Base-by-base conservation (phyloP, 805 yeast genomes). In the Debaryomyces hansenii region DNA sequence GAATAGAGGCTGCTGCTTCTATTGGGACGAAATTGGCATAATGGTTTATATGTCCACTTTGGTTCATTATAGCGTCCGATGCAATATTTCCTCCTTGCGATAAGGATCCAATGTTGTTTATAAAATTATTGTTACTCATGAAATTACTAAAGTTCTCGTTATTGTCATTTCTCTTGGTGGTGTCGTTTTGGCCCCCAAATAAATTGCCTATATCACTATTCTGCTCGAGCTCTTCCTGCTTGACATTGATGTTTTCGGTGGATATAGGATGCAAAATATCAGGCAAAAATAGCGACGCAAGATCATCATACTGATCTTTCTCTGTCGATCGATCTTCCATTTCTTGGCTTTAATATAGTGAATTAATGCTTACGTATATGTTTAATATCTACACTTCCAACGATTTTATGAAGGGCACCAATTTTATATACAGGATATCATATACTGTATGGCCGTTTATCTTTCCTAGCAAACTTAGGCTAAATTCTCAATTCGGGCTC, bases 251-350 rank as follows among this genome's bases (percentile, higher is more conserved):
- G 6, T 37, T 37, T 1, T 37, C 29, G 9, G 44, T 35, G 5
- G 44, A 18, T 10, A 51, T 18, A 3, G 56, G 57, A 42, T 67
- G 69, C 20, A 70, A 57, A 33, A 69, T 63, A 45, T 71, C 75
- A 2, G 75, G 75, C 27, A 72, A 56, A 41, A 72, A 72, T 37
- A 72, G 58, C 35, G 75, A 63, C 39, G 76, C 68, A 18, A 72
- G 59, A 52, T 72, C 77, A 48, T 72, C 75, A 43, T 67, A 58
- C 35, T 60, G 51, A 24, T 59, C 60, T 49, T 63, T 47, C 12
- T 41, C 47, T 10, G 20, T 41, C 43, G 44, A 35, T 39, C 44
- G 35, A 37, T 40, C 44, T 34, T 46, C 38, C 50, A 46, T 43
- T 24, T 15, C 16, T 40, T 39, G 15, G 20, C 15, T 18, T 20